Conservation (phyloP, 2,329 filamentous ascomycete genomes). For the Monilinia aucupariae region DNA sequence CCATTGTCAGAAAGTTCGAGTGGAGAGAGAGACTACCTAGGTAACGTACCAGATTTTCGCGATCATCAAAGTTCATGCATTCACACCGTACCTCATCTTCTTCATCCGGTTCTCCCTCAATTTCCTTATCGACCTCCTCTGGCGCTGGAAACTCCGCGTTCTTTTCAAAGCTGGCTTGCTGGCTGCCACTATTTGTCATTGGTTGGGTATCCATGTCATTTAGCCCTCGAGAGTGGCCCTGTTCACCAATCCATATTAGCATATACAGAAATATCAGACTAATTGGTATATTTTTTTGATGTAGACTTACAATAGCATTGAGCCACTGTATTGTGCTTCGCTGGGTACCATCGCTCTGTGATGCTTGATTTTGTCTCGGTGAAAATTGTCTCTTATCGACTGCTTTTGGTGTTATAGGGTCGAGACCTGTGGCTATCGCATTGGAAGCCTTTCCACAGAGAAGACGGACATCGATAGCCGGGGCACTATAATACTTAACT, state of each 20-base stretch:
- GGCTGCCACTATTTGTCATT: neutral
- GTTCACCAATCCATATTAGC: neutral
- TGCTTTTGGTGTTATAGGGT: neutral
- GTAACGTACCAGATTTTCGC: slow-evolving; percentile 8
- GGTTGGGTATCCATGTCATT: slow-evolving; percentile 3
- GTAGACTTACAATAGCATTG: slow-evolving; percentile 5
- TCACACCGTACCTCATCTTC: neutral
- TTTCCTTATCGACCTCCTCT: neutral
- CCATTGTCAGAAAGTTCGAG: neutral
- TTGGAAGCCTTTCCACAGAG: neutral
- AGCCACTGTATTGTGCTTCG: slow-evolving; percentile 12
- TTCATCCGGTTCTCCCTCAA: neutral
- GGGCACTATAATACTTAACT: neutral
- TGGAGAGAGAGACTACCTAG: neutral
- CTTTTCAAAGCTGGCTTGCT: neutral
- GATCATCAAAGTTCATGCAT: neutral
- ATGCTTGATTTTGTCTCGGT: neutral
- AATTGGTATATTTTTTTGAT: neutral
- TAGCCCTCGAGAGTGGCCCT: neutral
- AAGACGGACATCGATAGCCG: neutral
- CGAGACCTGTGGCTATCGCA: neutral
- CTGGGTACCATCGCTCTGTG: neutral
- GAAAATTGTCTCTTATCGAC: neutral
- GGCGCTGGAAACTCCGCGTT: neutral
- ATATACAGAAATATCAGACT: neutral